These are phyloP conservation scores for Plasmodium gonderi DNA, from an alignment of 169 alveolate species.

Conservation along the genomic window DNA sequence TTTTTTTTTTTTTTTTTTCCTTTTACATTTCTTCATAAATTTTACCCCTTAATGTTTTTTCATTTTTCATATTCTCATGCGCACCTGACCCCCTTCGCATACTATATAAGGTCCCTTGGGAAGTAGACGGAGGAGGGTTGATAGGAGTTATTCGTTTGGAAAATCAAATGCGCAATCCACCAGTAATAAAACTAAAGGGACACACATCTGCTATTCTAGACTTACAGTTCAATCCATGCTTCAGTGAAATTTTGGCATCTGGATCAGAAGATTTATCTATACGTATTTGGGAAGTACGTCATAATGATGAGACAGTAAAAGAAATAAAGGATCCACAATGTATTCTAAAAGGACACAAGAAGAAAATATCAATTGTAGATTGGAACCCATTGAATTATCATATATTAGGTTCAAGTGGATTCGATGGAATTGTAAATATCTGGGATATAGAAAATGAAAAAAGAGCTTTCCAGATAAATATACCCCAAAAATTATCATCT, in stretches of 20 bases:
- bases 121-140: slow-evolving; percentile 86
- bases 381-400: slow-evolving; percentile 82
- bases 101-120: slow-evolving; percentile 87
- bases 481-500: slow-evolving; percentile 77
- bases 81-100: too few species aligned
- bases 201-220: slow-evolving; percentile 81
- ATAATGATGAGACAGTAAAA: slow-evolving; percentile 39
- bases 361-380: slow-evolving; percentile 78
- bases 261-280: slow-evolving; percentile 83
- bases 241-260: slow-evolving; percentile 78
- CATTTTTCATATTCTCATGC: neutral
- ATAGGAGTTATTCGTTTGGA: slow-evolving; percentile 76
- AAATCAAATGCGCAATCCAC: slow-evolving; percentile 78
- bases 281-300: slow-evolving; percentile 78
- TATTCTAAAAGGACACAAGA: slow-evolving; percentile 80
- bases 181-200: slow-evolving; percentile 77
- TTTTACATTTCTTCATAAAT: neutral
- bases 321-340: slow-evolving; percentile 64
- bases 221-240: slow-evolving; percentile 79
- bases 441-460: slow-evolving; percentile 82
- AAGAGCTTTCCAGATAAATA: slow-evolving; percentile 59
- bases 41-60: neutral
- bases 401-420: slow-evolving; percentile 77
- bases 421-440: slow-evolving; percentile 78
- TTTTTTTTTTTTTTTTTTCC: too few species aligned